Evolutionary conservation across 2,329 filamentous ascomycete species (phyloP).

Genomic region (Cytospora chrysosperma): DNA sequence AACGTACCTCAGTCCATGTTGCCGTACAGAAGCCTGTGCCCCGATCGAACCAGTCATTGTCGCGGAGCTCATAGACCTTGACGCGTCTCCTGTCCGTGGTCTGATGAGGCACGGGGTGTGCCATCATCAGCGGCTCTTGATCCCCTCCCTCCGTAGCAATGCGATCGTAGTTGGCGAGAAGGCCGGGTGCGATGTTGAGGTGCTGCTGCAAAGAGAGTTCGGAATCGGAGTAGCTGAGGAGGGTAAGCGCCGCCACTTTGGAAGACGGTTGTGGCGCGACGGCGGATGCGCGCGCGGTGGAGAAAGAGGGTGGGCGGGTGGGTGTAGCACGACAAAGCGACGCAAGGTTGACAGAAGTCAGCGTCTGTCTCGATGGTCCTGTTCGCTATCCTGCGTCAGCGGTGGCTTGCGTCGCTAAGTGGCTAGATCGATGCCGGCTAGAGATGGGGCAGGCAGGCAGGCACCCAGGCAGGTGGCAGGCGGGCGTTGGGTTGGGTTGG

Average conservation of each 20-base stretch:
- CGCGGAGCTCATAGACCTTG: slow-evolving; percentile 97
- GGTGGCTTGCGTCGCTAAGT: slow-evolving; percentile 12
- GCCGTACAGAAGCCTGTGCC: slow-evolving; percentile 95
- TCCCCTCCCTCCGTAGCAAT: slow-evolving; percentile 50
- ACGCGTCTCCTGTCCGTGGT: slow-evolving; percentile 73
- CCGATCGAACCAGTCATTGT: slow-evolving; percentile 98
- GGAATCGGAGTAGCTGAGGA: slow-evolving; percentile 52
- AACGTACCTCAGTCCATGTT: slow-evolving; percentile 67
- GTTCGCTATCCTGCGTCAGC: not conserved
- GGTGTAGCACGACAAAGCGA: slow-evolving; percentile 18
- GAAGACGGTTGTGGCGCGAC: slow-evolving; percentile 33
- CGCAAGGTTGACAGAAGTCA: slow-evolving; percentile 11
- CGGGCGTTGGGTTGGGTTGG: slow-evolving; percentile 6
- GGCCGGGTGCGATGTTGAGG: slow-evolving; percentile 54
- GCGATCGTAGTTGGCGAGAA: slow-evolving; percentile 47
- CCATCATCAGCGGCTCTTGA: slow-evolving; percentile 66
- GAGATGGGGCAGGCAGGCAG: slow-evolving; percentile 3
- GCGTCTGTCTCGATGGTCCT: not conserved
- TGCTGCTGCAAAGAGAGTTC: slow-evolving; percentile 62
- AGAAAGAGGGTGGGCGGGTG: slow-evolving; percentile 9
- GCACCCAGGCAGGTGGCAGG: too few species aligned
- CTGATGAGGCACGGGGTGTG: slow-evolving; percentile 69
- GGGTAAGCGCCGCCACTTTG: slow-evolving; percentile 56
- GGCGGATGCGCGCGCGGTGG: slow-evolving; percentile 35
- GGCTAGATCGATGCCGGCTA: slow-evolving; percentile 5